These are phyloP conservation scores for Parathielavia appendiculata DNA, from an alignment of 495 filamentous ascomycete species.

Conservation along the genomic window DNA sequence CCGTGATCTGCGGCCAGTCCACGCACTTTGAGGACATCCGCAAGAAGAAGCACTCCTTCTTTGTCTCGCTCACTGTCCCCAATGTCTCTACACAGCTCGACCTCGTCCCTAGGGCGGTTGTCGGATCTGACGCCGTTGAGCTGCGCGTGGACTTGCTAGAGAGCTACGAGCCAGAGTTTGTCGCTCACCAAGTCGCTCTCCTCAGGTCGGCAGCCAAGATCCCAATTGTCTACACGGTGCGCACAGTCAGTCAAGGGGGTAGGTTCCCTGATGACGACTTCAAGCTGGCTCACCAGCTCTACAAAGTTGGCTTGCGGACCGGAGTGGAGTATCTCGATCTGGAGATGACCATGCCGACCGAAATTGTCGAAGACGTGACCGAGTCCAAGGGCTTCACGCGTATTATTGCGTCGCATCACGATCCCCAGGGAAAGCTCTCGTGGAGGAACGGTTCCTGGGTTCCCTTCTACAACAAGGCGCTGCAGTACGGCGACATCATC, in stretches of 20 bases:
- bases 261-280: constrained; percentile 75
- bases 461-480: constrained; percentile 75
- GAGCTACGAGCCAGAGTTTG: constrained; percentile 69
- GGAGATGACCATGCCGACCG: constrained; percentile 79
- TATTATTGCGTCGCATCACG: constrained; percentile 94
- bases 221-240: constrained; percentile 89
- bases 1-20: constrained; percentile 62
- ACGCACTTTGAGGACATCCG: constrained; percentile 60
- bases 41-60: constrained; percentile 77
- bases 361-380: constrained; percentile 61
- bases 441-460: constrained; percentile 91
- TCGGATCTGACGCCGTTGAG: constrained; percentile 92
- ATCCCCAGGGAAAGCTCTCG: constrained; percentile 68
- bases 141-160: constrained; percentile 86
- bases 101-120: constrained; percentile 62
- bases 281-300: constrained; percentile 64
- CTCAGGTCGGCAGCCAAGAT: constrained; percentile 69
- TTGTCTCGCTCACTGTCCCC: constrained; percentile 83
- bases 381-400: constrained; percentile 62
- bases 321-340: constrained; percentile 91
- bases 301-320: constrained; percentile 69
- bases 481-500: constrained; percentile 84
- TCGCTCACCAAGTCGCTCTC: constrained; percentile 75
- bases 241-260: constrained; percentile 81
- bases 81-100: constrained; percentile 58